Evolutionary conservation across 495 filamentous ascomycete genomes (phyloP).

Genomic region (Penicillium robsamsonii): DNA sequence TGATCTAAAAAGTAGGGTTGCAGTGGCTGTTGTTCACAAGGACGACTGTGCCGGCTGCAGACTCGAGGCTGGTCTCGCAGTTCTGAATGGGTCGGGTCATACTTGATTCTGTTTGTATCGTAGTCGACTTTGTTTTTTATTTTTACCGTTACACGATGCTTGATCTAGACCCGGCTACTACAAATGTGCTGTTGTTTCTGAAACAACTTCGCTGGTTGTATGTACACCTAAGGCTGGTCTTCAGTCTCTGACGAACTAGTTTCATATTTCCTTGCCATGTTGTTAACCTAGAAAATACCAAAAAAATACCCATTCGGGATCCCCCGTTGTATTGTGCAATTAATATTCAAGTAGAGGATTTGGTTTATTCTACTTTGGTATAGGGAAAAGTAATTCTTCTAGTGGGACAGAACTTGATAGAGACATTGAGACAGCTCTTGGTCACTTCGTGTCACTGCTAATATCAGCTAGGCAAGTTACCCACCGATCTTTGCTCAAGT

Average conservation of each 20-base stretch:
- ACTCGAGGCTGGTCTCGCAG: not conserved
- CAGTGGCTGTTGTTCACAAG: not conserved
- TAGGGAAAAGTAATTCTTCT: too few species aligned
- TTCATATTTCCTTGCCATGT: not conserved
- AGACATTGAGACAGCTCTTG: not conserved
- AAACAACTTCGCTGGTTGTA: not conserved
- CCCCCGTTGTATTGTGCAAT: not conserved
- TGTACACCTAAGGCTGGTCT: not conserved
- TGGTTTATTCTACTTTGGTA: too few species aligned
- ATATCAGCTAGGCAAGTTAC: not conserved
- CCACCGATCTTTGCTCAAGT: not conserved
- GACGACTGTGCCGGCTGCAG: not conserved
- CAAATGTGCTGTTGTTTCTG: not conserved
- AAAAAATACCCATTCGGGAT: not conserved
- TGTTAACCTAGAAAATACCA: not conserved
- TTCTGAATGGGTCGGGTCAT: not conserved
- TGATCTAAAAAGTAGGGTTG: not conserved
- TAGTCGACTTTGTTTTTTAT: not conserved
- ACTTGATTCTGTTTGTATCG: not conserved
- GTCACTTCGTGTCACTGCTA: not conserved
- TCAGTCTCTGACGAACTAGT: not conserved
- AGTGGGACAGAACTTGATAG: too few species aligned
- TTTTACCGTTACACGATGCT: not conserved
- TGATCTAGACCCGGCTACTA: not conserved
- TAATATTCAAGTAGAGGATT: too few species aligned